A percentile compares a stretch with the other conserved stretches of the same genome.
phyloP scores from a whole-genome alignment of 2,329 filamentous ascomycete genomes.

The Ascosphaera acerosa region DNA sequence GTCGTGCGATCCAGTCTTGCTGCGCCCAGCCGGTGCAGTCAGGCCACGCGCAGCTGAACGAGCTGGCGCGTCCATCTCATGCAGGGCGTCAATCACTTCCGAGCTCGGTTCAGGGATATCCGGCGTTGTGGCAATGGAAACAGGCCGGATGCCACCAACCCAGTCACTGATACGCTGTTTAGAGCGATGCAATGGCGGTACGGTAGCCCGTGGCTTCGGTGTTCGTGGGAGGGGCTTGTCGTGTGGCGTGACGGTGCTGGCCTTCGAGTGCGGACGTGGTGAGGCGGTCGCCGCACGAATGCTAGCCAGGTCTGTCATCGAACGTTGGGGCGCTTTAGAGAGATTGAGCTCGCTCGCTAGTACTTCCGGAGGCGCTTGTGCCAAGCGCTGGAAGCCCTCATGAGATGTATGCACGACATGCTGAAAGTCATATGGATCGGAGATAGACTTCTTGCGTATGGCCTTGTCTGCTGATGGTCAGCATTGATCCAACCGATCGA shows the following conservation, averaged over 20 bases:
- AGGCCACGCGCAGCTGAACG: neutral
- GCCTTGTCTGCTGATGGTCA: slow-evolving; percentile 10
- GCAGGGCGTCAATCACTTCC: slow-evolving; percentile 17
- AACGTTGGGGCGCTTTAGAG: slow-evolving; percentile 26
- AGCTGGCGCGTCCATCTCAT: slow-evolving; percentile 11
- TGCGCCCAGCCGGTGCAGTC: too few species aligned
- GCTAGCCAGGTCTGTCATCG: slow-evolving; percentile 24
- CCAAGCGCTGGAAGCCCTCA: slow-evolving; percentile 26
- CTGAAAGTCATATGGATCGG: slow-evolving; percentile 37
- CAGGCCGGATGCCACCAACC: neutral
- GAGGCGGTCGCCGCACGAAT: slow-evolving; percentile 26
- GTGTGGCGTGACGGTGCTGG: neutral
- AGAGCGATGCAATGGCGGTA: neutral
- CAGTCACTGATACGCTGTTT: neutral
- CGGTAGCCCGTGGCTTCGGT: neutral
- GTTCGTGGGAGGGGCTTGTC: neutral
- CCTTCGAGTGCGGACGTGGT: slow-evolving; percentile 7
- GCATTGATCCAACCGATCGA: neutral
- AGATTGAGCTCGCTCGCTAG: slow-evolving; percentile 28
- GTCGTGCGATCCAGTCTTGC: too few species aligned
- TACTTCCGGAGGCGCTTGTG: slow-evolving; percentile 25
- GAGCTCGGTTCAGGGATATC: slow-evolving; percentile 14
- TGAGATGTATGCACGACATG: slow-evolving; percentile 35
- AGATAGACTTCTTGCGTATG: slow-evolving; percentile 26
- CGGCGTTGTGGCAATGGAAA: slow-evolving; percentile 7